phyloP scores from a whole-genome alignment of 192 early-diverging fungal genomes.

The Podila minutissima region DNA sequence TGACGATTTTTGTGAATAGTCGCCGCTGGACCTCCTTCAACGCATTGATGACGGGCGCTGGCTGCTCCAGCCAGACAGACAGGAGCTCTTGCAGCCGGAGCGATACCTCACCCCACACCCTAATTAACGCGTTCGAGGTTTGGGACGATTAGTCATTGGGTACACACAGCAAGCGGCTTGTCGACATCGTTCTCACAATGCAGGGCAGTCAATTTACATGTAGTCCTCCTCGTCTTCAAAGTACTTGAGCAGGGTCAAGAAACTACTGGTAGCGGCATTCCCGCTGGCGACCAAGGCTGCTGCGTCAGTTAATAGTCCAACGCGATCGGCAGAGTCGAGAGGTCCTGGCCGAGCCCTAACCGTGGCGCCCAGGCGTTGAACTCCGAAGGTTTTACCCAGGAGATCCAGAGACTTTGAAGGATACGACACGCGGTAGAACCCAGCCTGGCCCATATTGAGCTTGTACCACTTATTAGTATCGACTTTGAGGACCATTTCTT shows the following conservation, averaged over 20 bases:
- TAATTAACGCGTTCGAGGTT: slow-evolving; percentile 49
- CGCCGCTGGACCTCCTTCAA: slow-evolving; percentile 63
- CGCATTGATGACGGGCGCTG: slow-evolving; percentile 67
- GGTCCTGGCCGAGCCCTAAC: background rate
- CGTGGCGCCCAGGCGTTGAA: slow-evolving; percentile 68
- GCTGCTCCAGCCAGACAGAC: slow-evolving; percentile 65
- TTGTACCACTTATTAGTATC: slow-evolving; percentile 76
- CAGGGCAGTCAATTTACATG: slow-evolving; percentile 63
- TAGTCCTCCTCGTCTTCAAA: slow-evolving; percentile 84
- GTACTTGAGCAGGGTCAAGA: slow-evolving; percentile 78
- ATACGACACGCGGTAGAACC: slow-evolving; percentile 90
- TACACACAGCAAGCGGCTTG: too few species aligned
- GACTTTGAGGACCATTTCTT: slow-evolving; percentile 58
- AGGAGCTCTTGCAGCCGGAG: slow-evolving; percentile 64
- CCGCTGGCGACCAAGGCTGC: slow-evolving; percentile 84
- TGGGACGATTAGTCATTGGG: slow-evolving; percentile 56
- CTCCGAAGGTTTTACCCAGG: slow-evolving; percentile 64
- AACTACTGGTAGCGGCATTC: slow-evolving; percentile 73
- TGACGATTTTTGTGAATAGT: slow-evolving; percentile 62
- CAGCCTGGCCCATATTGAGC: slow-evolving; percentile 84
- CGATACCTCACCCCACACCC: slow-evolving; percentile 71
- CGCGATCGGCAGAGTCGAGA: slow-evolving; percentile 60
- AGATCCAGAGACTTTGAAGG: slow-evolving; percentile 60
- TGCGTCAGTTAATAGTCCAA: slow-evolving; percentile 86
- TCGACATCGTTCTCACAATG: slow-evolving; percentile 27